A percentile compares a stretch with the other conserved stretches of the same genome.
Evolutionary conservation across 2,329 filamentous ascomycete genomes (phyloP).

Genomic region (Verticillium zaregamsianum): DNA sequence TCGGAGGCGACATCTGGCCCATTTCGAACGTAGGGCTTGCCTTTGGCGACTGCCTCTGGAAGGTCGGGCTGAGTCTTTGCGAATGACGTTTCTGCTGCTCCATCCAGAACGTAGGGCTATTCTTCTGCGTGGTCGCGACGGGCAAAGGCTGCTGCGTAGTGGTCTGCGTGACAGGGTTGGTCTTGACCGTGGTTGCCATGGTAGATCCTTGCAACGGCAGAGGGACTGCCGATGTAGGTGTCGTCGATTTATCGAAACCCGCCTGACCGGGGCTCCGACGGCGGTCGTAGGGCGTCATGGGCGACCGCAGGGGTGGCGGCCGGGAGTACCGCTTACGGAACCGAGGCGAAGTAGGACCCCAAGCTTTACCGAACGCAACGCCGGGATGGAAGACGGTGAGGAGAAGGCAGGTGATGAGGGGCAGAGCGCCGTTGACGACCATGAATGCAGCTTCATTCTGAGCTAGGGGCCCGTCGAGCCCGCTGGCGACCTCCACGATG

Average conservation of each 20-base stretch:
- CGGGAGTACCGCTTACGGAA: conserved; percentile 4
- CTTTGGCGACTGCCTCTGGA: not conserved
- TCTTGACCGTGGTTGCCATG: not conserved
- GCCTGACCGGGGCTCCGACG: not conserved
- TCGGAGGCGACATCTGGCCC: not conserved
- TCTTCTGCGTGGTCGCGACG: conserved; percentile 4
- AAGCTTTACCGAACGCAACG: conserved; percentile 31
- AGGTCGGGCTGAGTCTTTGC: not conserved
- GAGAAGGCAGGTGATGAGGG: conserved; percentile 30
- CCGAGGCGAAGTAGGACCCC: conserved; percentile 33
- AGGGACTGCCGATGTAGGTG: not conserved
- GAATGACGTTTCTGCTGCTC: not conserved
- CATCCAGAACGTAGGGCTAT: conserved; percentile 5
- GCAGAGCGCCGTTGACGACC: conserved; percentile 35
- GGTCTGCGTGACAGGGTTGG: not conserved
- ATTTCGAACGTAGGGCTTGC: not conserved
- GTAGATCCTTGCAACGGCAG: conserved; percentile 2
- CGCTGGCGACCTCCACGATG: conserved; percentile 32
- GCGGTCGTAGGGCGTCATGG: conserved; percentile 5
- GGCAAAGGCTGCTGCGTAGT: conserved; percentile 1
- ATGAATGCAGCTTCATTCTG: conserved; percentile 33
- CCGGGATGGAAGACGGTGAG: conserved; percentile 33
- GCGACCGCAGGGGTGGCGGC: conserved; percentile 10
- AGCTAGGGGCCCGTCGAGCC: conserved; percentile 27
- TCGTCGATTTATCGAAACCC: not conserved